A percentile compares a stretch with the other conserved stretches of the same genome.
Evolutionary conservation across 345 rosid species (phyloP).

Genomic region (Citrus sp.): DNA sequence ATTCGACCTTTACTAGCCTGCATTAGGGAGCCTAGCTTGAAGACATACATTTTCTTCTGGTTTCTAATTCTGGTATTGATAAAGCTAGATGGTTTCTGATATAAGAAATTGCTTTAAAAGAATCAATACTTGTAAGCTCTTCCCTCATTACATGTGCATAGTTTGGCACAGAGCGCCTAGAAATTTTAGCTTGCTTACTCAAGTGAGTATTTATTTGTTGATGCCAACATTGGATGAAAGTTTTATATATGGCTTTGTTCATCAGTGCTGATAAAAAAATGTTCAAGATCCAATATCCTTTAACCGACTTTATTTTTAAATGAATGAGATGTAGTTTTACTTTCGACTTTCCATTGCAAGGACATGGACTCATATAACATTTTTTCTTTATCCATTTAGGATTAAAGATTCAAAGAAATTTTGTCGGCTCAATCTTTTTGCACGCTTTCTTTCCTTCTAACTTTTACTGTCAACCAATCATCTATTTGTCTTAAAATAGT

Average conservation of each 20-base stretch:
- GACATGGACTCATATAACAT: not conserved
- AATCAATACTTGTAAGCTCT: not conserved
- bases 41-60: not conserved
- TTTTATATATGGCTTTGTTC: no score
- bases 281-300: not conserved
- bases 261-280: no score
- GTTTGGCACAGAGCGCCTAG: not conserved
- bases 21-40: not conserved
- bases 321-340: not conserved
- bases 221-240: no score
- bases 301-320: not conserved
- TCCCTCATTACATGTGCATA: not conserved
- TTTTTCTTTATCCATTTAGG: constrained; percentile 11
- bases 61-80: not conserved
- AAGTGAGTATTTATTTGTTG: not conserved
- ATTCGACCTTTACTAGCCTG: not conserved
- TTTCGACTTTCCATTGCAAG: constrained; percentile 2
- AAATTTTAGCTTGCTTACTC: not conserved
- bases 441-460: not conserved
- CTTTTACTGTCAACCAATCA: constrained; percentile 15
- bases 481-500: not conserved
- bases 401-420: constrained; percentile 16
- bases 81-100: not conserved
- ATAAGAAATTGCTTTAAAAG: not conserved
- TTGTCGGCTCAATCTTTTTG: constrained; percentile 2